Percentiles rank a stretch among this genome's conserved stretches.
Evolutionary conservation across 2,329 filamentous ascomycete species (phyloP).

Genomic region (Proliferodiscus dingleyae): DNA sequence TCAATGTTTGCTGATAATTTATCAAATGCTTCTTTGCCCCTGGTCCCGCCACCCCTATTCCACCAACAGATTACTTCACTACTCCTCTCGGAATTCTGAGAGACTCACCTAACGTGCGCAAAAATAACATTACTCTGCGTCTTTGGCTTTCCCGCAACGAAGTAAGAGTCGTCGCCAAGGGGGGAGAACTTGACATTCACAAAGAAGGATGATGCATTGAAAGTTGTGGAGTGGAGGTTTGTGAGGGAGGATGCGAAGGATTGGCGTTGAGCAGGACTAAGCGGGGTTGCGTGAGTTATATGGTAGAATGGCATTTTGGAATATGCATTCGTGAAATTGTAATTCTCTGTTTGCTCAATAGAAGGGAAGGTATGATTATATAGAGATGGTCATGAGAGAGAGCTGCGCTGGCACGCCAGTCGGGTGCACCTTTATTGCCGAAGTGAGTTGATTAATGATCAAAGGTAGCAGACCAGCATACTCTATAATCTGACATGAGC

Average conservation of each 20-base stretch:
- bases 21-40: conserved; percentile 7
- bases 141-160: conserved; percentile 5
- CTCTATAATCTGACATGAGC: too few species aligned
- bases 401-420: too few species aligned
- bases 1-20: conserved; percentile 11
- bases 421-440: too few species aligned
- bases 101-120: conserved; percentile 7
- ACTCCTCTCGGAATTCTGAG: too few species aligned
- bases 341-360: too few species aligned
- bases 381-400: too few species aligned
- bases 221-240: conserved; percentile 9
- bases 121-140: conserved; percentile 6
- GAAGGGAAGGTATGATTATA: too few species aligned
- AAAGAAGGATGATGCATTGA: conserved; percentile 12
- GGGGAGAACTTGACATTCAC: conserved; percentile 15
- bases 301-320: conserved; percentile 15
- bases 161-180: conserved; percentile 1
- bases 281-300: conserved; percentile 6
- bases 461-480: too few species aligned
- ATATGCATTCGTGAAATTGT: too few species aligned
- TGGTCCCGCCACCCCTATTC: conserved; percentile 1
- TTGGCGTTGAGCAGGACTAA: conserved; percentile 1
- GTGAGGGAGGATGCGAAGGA: conserved; percentile 9
- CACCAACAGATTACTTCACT: too few species aligned
- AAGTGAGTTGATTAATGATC: too few species aligned